Evolutionary conservation across 768 basidiomycete genomes (phyloP).

Genomic region (Panaeolus papilionaceus): DNA sequence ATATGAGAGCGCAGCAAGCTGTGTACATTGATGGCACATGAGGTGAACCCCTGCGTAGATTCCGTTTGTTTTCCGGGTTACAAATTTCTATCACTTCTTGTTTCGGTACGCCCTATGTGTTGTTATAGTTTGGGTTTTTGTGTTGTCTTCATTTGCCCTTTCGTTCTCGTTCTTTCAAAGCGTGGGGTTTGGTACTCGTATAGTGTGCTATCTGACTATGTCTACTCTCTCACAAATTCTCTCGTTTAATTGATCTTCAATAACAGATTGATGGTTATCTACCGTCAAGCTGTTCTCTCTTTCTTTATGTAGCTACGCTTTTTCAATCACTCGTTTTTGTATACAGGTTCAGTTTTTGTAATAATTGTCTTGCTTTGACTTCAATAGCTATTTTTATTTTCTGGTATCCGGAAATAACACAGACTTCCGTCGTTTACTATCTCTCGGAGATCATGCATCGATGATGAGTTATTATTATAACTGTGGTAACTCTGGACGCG

Average conservation of each 20-base stretch:
- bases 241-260: neutral
- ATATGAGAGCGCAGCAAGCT: slow-evolving; percentile 1
- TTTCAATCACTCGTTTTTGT: neutral
- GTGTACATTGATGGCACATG: neutral
- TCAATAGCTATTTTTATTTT: neutral
- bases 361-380: neutral
- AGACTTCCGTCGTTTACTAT: neutral
- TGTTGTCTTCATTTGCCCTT: neutral
- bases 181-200: neutral
- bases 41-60: neutral
- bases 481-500: neutral
- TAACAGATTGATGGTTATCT: neutral
- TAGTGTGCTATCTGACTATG: neutral
- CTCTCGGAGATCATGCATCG: neutral
- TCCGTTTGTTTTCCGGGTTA: slow-evolving; percentile 11
- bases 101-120: neutral
- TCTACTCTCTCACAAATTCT: neutral
- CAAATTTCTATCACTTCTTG: neutral
- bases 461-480: neutral
- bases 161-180: neutral
- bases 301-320: neutral
- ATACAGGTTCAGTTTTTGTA: neutral
- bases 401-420: neutral
- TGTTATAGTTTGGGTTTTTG: neutral
- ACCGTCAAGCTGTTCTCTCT: neutral